Evolutionary conservation across 176 grass and related monocot species (phyloP), one percentile per base, ranked within the genome.

Genomic region (Guadua angustifolia): DNA sequence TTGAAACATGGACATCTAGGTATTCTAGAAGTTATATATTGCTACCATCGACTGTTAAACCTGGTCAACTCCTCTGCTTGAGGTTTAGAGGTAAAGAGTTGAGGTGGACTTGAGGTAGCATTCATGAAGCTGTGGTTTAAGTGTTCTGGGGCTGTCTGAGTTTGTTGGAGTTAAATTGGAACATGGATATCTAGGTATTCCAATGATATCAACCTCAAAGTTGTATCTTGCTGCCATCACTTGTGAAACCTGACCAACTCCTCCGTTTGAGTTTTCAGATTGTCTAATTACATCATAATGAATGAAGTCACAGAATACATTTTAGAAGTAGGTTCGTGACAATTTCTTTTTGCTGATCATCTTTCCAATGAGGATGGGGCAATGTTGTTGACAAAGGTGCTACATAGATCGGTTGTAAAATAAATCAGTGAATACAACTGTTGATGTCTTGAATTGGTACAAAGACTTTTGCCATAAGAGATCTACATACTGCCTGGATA

Each of bases 1-100:
- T 36, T 66, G 39, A 49, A 64, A 19, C 39, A 78, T 71, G 26
- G 58, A 82, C 73, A 58, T 10, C 4, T 73, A 82, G 49, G 33
- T 68, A 66, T 53, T 55, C 68, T 55, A 58, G 55, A 32, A 83
- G 24, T 50, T 29, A 33, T 35, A 25, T 61, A 60, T 74, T 66
- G 44, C 75, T 50, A 16, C n/a, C 17, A 86, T 89, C 72, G 66
- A 64, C 75, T 75, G 50, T 46, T 90, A 35, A 43, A 38, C 42
- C 18, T 69, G 46, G 32, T 24, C 49, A 77, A 57, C 36, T 45
- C n/a, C 59, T 55, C 35, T 6, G 14, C 42, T 77, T 83, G 66
- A 86, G 66, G 21, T 84, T 58, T 56, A 57, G 68, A 79, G 38
- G 58, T 62, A 61, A 78, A 56, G 85, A 75, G 56, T 43, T 21